These are phyloP conservation scores for Dictyostelium firmibasis DNA, from an alignment of 78 protist species.

Conservation along the genomic window DNA sequence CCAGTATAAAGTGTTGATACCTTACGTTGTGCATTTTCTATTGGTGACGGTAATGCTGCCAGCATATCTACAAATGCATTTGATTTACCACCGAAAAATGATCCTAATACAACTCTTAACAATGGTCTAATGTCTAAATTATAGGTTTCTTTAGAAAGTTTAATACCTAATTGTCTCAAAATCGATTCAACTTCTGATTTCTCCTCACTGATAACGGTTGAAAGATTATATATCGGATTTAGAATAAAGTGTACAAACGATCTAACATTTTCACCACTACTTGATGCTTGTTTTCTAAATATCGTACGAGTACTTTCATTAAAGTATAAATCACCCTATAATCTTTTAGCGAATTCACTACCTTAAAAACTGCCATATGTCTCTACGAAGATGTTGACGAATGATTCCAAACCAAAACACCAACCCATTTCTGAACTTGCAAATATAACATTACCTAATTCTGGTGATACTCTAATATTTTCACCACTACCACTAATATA, in stretches of 20 bases:
- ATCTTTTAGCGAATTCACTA: slow-evolving; percentile 88
- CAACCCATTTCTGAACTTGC: slow-evolving; percentile 88
- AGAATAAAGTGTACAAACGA: slow-evolving; percentile 96
- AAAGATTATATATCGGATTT: slow-evolving; percentile 97
- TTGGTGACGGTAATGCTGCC: slow-evolving; percentile 92
- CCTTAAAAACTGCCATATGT: slow-evolving; percentile 23
- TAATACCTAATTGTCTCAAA: slow-evolving; percentile 87
- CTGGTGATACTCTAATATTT: slow-evolving; percentile 85
- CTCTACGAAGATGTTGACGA: slow-evolving; percentile 87
- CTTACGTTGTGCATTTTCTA: slow-evolving; percentile 68
- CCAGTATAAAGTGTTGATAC: slow-evolving; percentile 85
- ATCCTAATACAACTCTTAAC: slow-evolving; percentile 71
- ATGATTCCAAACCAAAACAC: slow-evolving; percentile 91
- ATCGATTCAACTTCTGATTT: not conserved
- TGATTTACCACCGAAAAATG: slow-evolving; percentile 88
- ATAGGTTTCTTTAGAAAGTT: slow-evolving; percentile 43
- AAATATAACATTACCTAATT: slow-evolving; percentile 94
- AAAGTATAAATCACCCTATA: slow-evolving; percentile 97
- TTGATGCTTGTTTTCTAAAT: slow-evolving; percentile 64
- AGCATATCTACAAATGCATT: slow-evolving; percentile 91
- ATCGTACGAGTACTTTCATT: slow-evolving; percentile 58
- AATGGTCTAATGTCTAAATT: slow-evolving; percentile 85
- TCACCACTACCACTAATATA: not conserved
- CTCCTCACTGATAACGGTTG: slow-evolving; percentile 46
- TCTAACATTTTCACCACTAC: slow-evolving; percentile 1